phyloP scores from a whole-genome alignment of 164 flowering plant species.

The Tinospora cordifolia region DNA sequence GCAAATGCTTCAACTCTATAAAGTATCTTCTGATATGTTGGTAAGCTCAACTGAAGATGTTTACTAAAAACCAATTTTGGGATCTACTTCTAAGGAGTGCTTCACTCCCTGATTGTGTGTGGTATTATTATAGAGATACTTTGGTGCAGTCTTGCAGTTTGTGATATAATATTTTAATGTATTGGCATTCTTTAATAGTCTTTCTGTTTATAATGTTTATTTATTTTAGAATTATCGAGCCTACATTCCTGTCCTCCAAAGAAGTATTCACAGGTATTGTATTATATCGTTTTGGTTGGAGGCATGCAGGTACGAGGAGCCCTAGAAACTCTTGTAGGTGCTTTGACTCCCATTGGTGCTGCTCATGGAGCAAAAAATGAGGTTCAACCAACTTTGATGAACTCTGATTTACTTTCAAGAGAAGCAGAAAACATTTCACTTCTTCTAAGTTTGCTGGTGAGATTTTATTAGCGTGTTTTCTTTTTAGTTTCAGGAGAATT shows the following conservation, averaged over 20 bases:
- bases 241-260: not conserved
- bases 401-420: constrained; percentile 87
- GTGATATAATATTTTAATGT: too few species aligned
- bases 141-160: not conserved
- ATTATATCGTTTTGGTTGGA: constrained; percentile 2
- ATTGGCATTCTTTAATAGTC: not conserved
- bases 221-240: not conserved
- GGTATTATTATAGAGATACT: not conserved
- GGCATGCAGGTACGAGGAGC: constrained; percentile 82
- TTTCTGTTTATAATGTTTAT: not conserved
- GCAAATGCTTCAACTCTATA: not conserved
- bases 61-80: not conserved
- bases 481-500: not conserved
- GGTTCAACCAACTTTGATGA: constrained; percentile 83
- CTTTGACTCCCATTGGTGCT: constrained; percentile 71
- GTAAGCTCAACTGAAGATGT: not conserved
- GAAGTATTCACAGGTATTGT: not conserved
- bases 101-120: not conserved
- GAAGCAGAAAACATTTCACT: constrained; percentile 85
- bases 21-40: not conserved
- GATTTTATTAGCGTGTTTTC: constrained; percentile 14
- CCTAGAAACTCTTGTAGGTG: constrained; percentile 81
- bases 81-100: not conserved
- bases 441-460: constrained; percentile 91
- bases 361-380: constrained; percentile 53